phyloP scores from a whole-genome alignment of 306 rosid genomes.

The Prosopis cineraria region DNA sequence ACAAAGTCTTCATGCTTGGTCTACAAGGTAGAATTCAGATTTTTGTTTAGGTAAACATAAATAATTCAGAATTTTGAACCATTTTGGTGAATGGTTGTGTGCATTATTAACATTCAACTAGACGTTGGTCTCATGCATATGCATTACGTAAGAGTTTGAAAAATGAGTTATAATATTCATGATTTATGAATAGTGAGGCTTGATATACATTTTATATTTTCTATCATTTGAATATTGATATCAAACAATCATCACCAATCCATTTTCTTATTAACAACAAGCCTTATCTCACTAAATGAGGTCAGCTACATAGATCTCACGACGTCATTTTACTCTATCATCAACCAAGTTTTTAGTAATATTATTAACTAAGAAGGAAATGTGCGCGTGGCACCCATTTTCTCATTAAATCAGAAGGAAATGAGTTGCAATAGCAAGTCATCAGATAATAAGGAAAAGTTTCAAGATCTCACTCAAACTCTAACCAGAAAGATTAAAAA shows the following conservation, averaged over 20 bases:
- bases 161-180: neutral
- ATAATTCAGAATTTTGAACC: constrained; percentile 8
- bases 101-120: neutral
- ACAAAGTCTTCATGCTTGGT: constrained; percentile 16
- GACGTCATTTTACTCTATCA: too few relatives aligned
- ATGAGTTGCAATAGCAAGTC: neutral
- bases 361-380: too few relatives aligned
- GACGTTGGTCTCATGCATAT: neutral
- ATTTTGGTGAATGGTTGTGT: constrained; percentile 9
- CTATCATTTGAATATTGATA: neutral
- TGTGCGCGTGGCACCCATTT: too few relatives aligned
- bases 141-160: neutral
- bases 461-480: neutral
- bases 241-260: neutral
- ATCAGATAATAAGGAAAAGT: neutral
- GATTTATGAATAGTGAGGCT: neutral
- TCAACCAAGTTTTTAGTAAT: too few relatives aligned
- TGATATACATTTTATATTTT: neutral
- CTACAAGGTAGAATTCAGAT: neutral
- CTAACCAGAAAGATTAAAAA: neutral
- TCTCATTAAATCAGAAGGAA: neutral
- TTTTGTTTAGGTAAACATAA: neutral
- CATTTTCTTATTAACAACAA: constrained; percentile 9
- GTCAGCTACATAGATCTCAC: too few relatives aligned
- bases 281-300: too few relatives aligned